These are phyloP conservation scores for Saussurea involucrata DNA, from an alignment of 129 eudicot species.

Conservation along the genomic window DNA sequence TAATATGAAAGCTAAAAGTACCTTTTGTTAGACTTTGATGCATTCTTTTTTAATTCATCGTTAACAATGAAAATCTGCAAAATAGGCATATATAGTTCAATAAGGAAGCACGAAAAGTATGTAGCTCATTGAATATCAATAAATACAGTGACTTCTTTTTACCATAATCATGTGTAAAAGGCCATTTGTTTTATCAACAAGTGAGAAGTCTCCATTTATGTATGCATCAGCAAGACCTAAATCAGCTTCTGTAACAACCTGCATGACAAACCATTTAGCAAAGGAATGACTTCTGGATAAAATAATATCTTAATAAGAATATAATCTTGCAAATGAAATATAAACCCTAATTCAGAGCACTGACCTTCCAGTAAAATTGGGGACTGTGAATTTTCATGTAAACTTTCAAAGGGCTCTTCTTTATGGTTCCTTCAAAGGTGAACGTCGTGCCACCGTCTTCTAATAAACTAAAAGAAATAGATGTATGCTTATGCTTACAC, in stretches of 20 bases:
- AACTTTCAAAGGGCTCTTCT: conserved; percentile 43
- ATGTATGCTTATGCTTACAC: background rate
- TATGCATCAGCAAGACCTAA: conserved; percentile 99
- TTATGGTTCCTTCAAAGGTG: conserved; percentile 68
- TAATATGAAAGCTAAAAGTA: conserved; percentile 8
- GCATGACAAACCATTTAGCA: background rate
- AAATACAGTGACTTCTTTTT: conserved; percentile 14
- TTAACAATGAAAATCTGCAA: conserved; percentile 63
- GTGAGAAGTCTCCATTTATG: conserved; percentile 83
- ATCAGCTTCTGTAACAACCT: conserved; percentile 83
- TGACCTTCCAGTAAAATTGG: conserved; percentile 88
- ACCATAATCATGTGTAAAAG: conserved; percentile 79
- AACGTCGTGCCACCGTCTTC: conserved; percentile 82
- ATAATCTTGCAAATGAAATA: too few relatives aligned
- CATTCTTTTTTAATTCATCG: conserved; percentile 45
- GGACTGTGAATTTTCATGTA: conserved; percentile 67
- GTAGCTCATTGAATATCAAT: background rate
- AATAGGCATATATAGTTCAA: background rate
- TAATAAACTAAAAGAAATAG: conserved; percentile 37
- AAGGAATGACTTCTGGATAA: too few relatives aligned
- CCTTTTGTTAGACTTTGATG: conserved; percentile 52
- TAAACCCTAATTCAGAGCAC: background rate
- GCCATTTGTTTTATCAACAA: conserved; percentile 75
- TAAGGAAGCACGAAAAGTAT: background rate
- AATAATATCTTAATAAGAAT: background rate